Evolutionary conservation across 2,329 filamentous ascomycete genomes (phyloP), one percentile per base, ranked within the genome.

Genomic region (Sordariomycetes sp.): DNA sequence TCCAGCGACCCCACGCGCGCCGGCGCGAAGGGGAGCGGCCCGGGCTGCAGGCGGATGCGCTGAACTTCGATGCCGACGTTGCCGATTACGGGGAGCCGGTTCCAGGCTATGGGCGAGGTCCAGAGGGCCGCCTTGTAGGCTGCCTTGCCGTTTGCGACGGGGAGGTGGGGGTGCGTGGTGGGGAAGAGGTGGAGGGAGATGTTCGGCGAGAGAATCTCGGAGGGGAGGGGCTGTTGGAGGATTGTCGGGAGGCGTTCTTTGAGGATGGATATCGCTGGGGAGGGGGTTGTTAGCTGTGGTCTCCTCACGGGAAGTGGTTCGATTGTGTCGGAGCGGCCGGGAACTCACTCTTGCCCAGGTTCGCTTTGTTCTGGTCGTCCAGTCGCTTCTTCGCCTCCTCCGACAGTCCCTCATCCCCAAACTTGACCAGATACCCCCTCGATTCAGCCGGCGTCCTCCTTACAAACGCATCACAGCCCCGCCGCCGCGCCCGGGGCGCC

Each of bases 31-130:
- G 73, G 75, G 32, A 75, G 63, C 8, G 76, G 75, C 61, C 77
- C 78, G 60, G 81, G 80, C 58, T 86, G 82, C 80, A 99, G 94
- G 63, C 92, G 87, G 74, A 96, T 91, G 13, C 89, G 92, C 20
- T 95, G 71, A 56, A 99, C 94, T 64, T 89, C 84, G 12, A 99
- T 80, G 63, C 84, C 85, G 52, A 96, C 89, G 65, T 96, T 95
- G 62, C 92, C 91, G 35, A 96, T 80, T 22, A 97, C 82, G 2
- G 94, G 94, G 1, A 99, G 80, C 32, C 89, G 84, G 65, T 95
- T 95, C 94, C 94, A 99, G 34, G 91, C 92, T 55, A 99, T 86
- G 0, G 94, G 94, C 0, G 91, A 90, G 0, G 94, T 96, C 91
- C 91, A 97, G 42, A 99, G 76, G 2, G 94, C 94, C 20, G 94